A percentile compares a stretch with the other conserved stretches of the same genome.
Evolutionary conservation across 306 rosid species (phyloP).

Genomic region (Vigna hirtella): DNA sequence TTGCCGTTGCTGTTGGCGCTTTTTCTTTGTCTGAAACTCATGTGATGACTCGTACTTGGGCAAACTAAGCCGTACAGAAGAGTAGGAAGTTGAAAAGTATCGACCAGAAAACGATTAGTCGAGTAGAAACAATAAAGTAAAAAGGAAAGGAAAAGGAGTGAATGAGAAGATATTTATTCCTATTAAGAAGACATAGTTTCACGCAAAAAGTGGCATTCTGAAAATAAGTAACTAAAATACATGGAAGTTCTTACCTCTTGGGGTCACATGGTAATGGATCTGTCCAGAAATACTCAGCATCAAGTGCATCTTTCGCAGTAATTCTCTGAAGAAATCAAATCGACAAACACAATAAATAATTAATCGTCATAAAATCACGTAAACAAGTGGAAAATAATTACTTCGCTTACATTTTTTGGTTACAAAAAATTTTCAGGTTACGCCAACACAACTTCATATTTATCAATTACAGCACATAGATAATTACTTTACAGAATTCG

Average conservation of each 20-base stretch:
- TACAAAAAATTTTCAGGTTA: constrained; percentile 5
- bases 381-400: neutral
- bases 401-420: neutral
- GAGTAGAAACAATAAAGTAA: neutral
- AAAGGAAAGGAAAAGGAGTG: neutral
- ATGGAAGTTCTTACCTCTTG: constrained; percentile 52
- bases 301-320: constrained; percentile 72
- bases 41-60: constrained; percentile 80
- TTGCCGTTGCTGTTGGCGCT: constrained; percentile 73
- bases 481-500: neutral
- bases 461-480: neutral
- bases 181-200: constrained; percentile 13
- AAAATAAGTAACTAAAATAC: neutral
- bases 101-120: neutral
- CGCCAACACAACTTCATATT: neutral
- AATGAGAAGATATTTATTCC: neutral
- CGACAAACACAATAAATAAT: constrained; percentile 12
- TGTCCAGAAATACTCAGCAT: constrained; percentile 79
- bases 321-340: constrained; percentile 56
- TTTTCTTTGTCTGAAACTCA: constrained; percentile 79
- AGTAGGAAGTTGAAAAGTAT: constrained; percentile 22
- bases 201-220: neutral
- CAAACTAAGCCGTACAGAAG: constrained; percentile 52
- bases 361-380: constrained; percentile 4
- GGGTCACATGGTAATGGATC: constrained; percentile 82